Percentiles rank a stretch among this genome's conserved stretches.
Evolutionary conservation across 208 protist species (phyloP).

Genomic region (Novymonas esmeraldas): DNA sequence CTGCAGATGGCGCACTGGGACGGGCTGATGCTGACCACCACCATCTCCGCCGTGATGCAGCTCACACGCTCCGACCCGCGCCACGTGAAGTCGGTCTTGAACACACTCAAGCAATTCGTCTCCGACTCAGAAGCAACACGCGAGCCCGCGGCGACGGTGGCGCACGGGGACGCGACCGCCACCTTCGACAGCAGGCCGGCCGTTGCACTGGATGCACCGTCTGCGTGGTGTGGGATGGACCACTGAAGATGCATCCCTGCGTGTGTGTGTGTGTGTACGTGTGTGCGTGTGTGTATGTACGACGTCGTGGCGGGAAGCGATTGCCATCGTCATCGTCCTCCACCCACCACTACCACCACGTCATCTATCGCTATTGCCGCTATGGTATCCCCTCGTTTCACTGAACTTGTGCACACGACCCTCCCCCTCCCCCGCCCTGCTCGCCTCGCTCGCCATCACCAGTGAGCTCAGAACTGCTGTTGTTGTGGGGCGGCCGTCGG

Average conservation of each 20-base stretch:
- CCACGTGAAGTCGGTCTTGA: slow-evolving; percentile 32
- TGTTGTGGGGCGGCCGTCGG: no score
- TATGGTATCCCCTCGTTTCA: no score
- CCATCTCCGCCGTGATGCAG: slow-evolving; percentile 33
- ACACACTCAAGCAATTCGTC: slow-evolving; percentile 20
- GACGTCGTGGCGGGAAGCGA: no score
- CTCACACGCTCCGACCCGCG: slow-evolving; percentile 33
- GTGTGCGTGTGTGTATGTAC: not conserved
- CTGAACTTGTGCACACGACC: no score
- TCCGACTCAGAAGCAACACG: slow-evolving; percentile 13
- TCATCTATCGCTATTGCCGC: no score
- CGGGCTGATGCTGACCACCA: slow-evolving; percentile 36
- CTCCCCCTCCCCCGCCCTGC: no score
- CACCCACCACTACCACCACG: no score
- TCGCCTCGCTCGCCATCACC: no score
- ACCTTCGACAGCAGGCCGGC: not conserved
- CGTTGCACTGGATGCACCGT: not conserved
- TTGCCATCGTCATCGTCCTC: no score
- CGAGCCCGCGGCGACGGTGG: not conserved
- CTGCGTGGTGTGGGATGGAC: not conserved
- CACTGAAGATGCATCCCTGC: not conserved
- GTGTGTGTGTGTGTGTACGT: not conserved
- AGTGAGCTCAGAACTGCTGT: no score
- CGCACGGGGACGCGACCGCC: no score
- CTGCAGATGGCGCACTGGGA: slow-evolving; percentile 48